Conservation (phyloP, 1,284 basidiomycete genomes). For the Cerrena zonata region DNA sequence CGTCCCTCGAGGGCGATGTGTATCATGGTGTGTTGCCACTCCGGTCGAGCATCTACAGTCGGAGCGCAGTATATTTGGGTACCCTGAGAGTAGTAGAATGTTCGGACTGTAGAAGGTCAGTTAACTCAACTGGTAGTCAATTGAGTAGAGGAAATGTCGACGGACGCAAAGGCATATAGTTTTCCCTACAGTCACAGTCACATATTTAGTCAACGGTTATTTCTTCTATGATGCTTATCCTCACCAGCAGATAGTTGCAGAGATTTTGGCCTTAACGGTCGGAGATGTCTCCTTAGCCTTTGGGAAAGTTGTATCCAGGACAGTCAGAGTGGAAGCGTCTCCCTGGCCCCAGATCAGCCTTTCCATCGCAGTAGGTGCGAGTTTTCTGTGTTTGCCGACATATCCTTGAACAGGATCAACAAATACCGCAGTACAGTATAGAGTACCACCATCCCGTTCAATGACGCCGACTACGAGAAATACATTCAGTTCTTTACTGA, state of each 20-base stretch:
- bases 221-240: conserved; percentile 14
- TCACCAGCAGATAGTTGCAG: conserved; percentile 66
- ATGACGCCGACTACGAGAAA: conserved; percentile 68
- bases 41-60: conserved; percentile 62
- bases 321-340: conserved; percentile 30
- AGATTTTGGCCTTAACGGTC: conserved; percentile 45
- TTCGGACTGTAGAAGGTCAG: conserved; percentile 38
- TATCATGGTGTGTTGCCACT: conserved; percentile 62
- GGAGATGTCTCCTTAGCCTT: conserved; percentile 15
- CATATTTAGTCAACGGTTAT: not conserved
- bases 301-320: conserved; percentile 24
- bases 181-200: conserved; percentile 45
- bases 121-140: not conserved
- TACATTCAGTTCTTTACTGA: conserved; percentile 46
- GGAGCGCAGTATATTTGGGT: conserved; percentile 66
- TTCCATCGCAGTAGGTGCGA: conserved; percentile 67
- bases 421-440: conserved; percentile 69
- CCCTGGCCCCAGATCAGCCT: conserved; percentile 67
- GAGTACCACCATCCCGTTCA: conserved; percentile 58
- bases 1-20: conserved; percentile 75
- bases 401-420: conserved; percentile 54
- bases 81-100: conserved; percentile 57
- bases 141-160: not conserved
- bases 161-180: conserved; percentile 69
- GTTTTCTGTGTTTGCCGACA: conserved; percentile 65